These are phyloP conservation scores for Camelina neglecta DNA, from an alignment of 345 rosid genomes.

Conservation along the genomic window DNA sequence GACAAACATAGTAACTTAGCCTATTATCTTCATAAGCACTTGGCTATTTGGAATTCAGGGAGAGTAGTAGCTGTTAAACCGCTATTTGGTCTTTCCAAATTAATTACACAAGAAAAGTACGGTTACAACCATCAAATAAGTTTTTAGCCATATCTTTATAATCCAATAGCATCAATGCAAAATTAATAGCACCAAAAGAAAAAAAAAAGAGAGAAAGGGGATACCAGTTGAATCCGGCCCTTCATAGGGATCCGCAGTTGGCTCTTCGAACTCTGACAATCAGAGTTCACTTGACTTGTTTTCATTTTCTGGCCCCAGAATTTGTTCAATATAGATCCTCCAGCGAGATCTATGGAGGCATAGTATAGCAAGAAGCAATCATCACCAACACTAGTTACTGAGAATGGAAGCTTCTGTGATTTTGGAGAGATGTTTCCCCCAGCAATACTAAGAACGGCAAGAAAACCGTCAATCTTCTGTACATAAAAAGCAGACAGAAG, in stretches of 20 bases:
- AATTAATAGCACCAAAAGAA: not conserved
- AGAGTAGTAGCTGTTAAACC: not conserved
- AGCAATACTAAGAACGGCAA: constrained; percentile 89
- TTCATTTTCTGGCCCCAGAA: constrained; percentile 60
- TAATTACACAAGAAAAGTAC: not conserved
- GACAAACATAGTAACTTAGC: too few species aligned
- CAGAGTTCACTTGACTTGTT: constrained; percentile 58
- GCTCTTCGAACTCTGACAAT: constrained; percentile 67
- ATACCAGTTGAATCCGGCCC: constrained; percentile 95
- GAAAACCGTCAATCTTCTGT: constrained; percentile 87
- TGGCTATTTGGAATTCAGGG: constrained; percentile 4
- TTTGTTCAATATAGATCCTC: constrained; percentile 61
- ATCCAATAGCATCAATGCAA: constrained; percentile 4
- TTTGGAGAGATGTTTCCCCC: constrained; percentile 90
- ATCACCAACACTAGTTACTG: constrained; percentile 88
- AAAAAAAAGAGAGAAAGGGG: constrained; percentile 26
- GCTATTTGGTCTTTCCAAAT: not conserved
- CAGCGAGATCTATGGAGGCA: constrained; percentile 80
- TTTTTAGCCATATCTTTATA: not conserved
- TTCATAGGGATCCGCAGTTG: constrained; percentile 81
- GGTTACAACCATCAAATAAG: not conserved
- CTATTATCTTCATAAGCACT: not conserved
- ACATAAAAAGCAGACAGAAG: constrained; percentile 31
- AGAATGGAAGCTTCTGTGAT: constrained; percentile 91
- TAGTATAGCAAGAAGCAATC: constrained; percentile 79